A percentile compares a stretch with the other conserved stretches of the same genome.
phyloP scores from a whole-genome alignment of 2,329 filamentous ascomycete genomes.

The Ampelomyces quisqualis region DNA sequence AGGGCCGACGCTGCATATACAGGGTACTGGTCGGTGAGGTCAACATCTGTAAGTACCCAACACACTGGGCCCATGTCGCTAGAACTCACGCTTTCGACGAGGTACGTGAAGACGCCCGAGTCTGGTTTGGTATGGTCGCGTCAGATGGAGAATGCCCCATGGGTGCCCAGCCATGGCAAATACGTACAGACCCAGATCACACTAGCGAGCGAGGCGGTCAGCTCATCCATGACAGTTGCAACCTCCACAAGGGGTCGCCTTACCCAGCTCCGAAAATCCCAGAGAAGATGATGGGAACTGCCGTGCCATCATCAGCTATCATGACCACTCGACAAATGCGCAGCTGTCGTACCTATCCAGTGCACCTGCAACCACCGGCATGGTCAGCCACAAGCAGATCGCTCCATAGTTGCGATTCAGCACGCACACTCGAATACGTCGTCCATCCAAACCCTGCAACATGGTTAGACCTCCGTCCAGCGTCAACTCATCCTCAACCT shows the following conservation, averaged over 20 bases:
- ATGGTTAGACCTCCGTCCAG: slow-evolving; percentile 32
- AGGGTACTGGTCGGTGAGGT: slow-evolving; percentile 46
- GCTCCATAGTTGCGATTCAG: slow-evolving; percentile 60
- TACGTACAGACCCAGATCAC: slow-evolving; percentile 58
- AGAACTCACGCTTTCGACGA: slow-evolving; percentile 61
- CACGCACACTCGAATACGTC: slow-evolving; percentile 66
- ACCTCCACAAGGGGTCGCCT: slow-evolving; percentile 19
- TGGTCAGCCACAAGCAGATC: slow-evolving; percentile 33
- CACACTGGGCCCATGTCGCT: slow-evolving; percentile 26
- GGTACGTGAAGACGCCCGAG: slow-evolving; percentile 83
- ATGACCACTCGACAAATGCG: slow-evolving; percentile 28
- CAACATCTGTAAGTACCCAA: slow-evolving; percentile 21
- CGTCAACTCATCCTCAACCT: slow-evolving; percentile 31
- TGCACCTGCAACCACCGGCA: slow-evolving; percentile 47
- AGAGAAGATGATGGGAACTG: slow-evolving; percentile 54
- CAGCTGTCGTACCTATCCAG: slow-evolving; percentile 50
- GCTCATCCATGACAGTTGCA: slow-evolving; percentile 25
- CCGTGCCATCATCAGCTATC: slow-evolving; percentile 37
- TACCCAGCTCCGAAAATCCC: slow-evolving; percentile 51
- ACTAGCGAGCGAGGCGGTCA: slow-evolving; percentile 49
- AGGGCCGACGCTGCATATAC: slow-evolving; percentile 53
- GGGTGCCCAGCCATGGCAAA: no score
- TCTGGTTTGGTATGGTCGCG: slow-evolving; percentile 54
- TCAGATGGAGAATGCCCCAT: neutral
- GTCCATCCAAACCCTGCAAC: slow-evolving; percentile 74